Base-by-base conservation (phyloP, 2,329 filamentous ascomycete species). In the Coniella lustricola region DNA sequence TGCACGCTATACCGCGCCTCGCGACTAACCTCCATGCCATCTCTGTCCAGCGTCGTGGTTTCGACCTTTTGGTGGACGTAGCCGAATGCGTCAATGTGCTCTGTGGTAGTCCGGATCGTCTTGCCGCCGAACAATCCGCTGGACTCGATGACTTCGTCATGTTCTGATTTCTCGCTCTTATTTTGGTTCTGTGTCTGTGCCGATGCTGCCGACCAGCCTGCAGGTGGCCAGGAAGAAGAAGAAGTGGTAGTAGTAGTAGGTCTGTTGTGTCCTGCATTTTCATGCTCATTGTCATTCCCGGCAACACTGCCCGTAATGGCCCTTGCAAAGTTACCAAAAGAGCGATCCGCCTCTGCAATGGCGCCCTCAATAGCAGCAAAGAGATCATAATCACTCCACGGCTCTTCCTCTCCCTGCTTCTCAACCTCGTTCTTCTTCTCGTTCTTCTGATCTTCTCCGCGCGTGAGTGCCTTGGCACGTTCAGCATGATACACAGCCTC, bases 31-130 rank as follows among this genome's bases (percentile, higher is more conserved):
- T 72, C 65, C 12, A 64, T 62, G 38, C 72, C 73, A 7, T 71
- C 57, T 17, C 62, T 60, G 34, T 74, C 68, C 8, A 70, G 56
- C 7, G 60, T 68, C 51, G 63, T 67, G 21, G 67, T 62, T 7
- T 66, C 68, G 8, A 64, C 64, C 54, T 67, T 72, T 44, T 62
- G 64, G 49, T 73, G 70, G 12, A 65, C 55, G 53, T 71, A 69
- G 29, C 72, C 73, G 44, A 64, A 65, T 7, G 59, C 55, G 55
- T 75, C 72, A 4, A 70, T 63, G 44, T 68, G 65, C 51, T 74
- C 68, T 4, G 70, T 63, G 21, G 62, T 67, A 2, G 62, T 65
- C 48, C 62, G 61, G 21, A 67, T 60, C 21, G 65, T 62, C 45
- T 65, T 64, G 33, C 57, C 62, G 8, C 57, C 62, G 5, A 37